phyloP scores from a whole-genome alignment of 257 asterid species.

The Phtheirospermum japonicum region DNA sequence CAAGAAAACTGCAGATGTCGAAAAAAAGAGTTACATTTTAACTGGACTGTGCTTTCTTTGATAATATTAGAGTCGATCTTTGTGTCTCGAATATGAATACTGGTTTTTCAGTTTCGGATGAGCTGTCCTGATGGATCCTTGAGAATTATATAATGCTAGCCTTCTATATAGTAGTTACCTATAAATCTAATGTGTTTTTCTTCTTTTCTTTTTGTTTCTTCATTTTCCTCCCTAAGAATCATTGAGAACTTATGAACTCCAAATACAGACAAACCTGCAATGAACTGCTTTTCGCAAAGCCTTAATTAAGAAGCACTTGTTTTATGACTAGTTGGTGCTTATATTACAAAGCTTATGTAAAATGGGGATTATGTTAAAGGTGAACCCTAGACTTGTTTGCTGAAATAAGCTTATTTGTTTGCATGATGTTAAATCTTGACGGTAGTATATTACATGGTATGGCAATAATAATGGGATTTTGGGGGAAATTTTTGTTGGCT shows the following conservation, averaged over 20 bases:
- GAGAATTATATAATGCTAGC: background rate
- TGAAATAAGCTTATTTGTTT: background rate
- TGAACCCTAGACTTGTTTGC: too few species aligned
- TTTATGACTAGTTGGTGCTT: background rate
- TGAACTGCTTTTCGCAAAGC: too few species aligned
- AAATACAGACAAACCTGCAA: too few species aligned
- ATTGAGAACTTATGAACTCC: too few species aligned
- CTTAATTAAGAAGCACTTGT: too few species aligned
- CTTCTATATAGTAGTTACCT: background rate
- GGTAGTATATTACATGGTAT: background rate
- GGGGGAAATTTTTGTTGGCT: background rate
- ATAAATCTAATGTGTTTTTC: background rate
- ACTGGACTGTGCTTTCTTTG: slow-evolving; percentile 15
- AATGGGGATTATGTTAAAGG: background rate
- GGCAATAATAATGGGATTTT: background rate
- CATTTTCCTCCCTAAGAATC: too few species aligned
- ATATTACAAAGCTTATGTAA: background rate
- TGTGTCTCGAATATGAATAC: slow-evolving; percentile 20
- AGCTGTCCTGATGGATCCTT: background rate
- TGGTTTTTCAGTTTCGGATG: background rate
- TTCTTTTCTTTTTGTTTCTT: too few species aligned
- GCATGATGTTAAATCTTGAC: background rate
- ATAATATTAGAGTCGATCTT: slow-evolving; percentile 16
- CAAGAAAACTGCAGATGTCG: slow-evolving; percentile 7
- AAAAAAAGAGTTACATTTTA: slow-evolving; percentile 21